Evolutionary conservation across 2,329 filamentous ascomycete species (phyloP).

Genomic region (Septoria petroselini): DNA sequence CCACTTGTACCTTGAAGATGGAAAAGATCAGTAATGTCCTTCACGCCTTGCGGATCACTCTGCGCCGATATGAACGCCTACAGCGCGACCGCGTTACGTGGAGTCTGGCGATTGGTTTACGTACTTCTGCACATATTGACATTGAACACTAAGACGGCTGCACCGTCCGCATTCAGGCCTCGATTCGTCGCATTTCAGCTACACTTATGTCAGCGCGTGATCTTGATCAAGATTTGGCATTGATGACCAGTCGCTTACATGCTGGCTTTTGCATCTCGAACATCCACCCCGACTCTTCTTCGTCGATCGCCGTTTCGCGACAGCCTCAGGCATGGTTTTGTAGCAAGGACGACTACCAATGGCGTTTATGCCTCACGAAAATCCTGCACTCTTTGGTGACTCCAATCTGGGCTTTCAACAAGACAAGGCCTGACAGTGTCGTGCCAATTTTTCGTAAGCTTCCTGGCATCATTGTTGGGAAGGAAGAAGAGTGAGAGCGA

Average conservation of each 20-base stretch:
- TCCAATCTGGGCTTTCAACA: background rate
- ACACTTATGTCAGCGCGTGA: background rate
- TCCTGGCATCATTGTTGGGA: background rate
- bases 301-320: constrained; percentile 13
- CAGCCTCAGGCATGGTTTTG: constrained; percentile 8
- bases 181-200: constrained; percentile 22
- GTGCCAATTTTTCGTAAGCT: background rate
- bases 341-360: background rate
- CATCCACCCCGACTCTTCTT: constrained; percentile 18
- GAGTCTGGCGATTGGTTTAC: no score
- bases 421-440: background rate
- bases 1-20: no score
- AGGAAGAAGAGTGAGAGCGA: background rate
- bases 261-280: constrained; percentile 21
- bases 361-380: background rate
- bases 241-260: constrained; percentile 1
- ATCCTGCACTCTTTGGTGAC: background rate
- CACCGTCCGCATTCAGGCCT: constrained; percentile 18
- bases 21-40: no score
- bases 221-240: background rate
- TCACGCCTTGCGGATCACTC: no score
- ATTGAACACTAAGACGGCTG: constrained; percentile 14
- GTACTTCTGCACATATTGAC: constrained; percentile 17
- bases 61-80: no score
- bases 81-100: no score